A percentile compares a stretch with the other conserved stretches of the same genome.
Evolutionary conservation across 106 monocot species (phyloP).

Genomic region (Acanthochlamys bracteata): DNA sequence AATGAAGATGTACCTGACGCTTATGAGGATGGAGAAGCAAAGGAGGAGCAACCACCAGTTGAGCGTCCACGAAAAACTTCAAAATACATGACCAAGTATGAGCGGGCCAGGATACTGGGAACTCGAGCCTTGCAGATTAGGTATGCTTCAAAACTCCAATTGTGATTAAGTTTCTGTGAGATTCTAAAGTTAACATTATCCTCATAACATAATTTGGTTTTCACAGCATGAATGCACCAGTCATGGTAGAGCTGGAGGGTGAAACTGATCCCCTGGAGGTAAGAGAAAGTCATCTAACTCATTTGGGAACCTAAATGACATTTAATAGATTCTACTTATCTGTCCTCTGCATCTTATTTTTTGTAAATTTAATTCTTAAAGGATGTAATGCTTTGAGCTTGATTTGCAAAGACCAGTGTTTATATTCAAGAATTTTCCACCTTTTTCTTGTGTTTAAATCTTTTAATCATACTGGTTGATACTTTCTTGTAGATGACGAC

Average conservation of each 20-base stretch:
- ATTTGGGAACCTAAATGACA: too few species aligned
- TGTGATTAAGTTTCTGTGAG: too few species aligned
- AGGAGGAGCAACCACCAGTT: constrained; percentile 26
- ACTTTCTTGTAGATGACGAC: too few species aligned
- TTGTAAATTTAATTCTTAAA: too few species aligned
- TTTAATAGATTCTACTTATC: too few species aligned
- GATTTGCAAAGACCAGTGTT: too few species aligned
- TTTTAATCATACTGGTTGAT: too few species aligned
- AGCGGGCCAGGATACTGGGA: constrained; percentile 69
- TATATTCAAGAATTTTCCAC: too few species aligned
- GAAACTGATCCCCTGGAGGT: constrained; percentile 70
- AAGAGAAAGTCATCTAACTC: neutral
- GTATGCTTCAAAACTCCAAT: constrained; percentile 12
- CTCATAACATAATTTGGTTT: neutral
- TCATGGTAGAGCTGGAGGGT: constrained; percentile 83
- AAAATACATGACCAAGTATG: constrained; percentile 84
- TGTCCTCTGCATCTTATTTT: too few species aligned
- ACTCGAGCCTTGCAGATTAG: constrained; percentile 78
- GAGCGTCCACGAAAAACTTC: constrained; percentile 54
- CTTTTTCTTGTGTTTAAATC: too few species aligned
- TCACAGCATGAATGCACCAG: constrained; percentile 81
- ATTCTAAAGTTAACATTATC: neutral
- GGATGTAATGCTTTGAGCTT: too few species aligned
- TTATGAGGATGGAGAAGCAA: constrained; percentile 48
- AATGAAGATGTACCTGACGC: constrained; percentile 71